Evolutionary conservation across 371 early-diverging fungal species (phyloP), one percentile per base, ranked within the genome.

Genomic region (Quaeritorhiza haematococci): DNA sequence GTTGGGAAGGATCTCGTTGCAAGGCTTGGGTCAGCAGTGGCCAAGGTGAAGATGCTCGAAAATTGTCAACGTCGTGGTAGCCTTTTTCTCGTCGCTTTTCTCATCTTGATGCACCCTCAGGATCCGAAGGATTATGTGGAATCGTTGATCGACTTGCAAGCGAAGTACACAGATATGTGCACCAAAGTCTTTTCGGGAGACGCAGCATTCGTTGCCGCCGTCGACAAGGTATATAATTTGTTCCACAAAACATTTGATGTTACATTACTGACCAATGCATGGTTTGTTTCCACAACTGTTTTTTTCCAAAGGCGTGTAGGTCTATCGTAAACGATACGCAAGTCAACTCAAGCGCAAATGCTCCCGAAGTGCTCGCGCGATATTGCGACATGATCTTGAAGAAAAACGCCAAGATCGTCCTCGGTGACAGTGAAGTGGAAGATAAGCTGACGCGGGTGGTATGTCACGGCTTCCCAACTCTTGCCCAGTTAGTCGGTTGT

Each of bases 321-420:
- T 67, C 78, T 1, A 75, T 91, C n/a, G 74, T 89, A 33, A 90
- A 92, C 67, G 84, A 85, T 34, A 63, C 79, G 6, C 66, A 68
- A 0, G 69, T 69, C 21, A 75, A 76, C 42, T 49, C 76, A 8
- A 61, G 72, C 10, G 76, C 83, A 10, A 75, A 81, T 41, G 78
- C 84, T 10, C 85, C 91, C 0, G 92, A 93, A 58, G 78, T 87
- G 17, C 67, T 92, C 30, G 90, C 93, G 5, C 78, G 85, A 21
- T 92, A 89, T 58, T 89, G 87, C 49, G 94, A 94, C 61, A 69
- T 79, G 45, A 68, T 91, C 74, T 66, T 93, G 48, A 85, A 87
- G 53, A 88, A 82, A 67, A 71, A 67, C 13, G 55, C 74, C 28
- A 83, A 83, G 57, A 34, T 58, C 3, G 68, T 71, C 19, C 66